These are phyloP conservation scores for Mycosarcoma mackinlayi DNA, from an alignment of 1,284 basidiomycete species.

Conservation along the genomic window DNA sequence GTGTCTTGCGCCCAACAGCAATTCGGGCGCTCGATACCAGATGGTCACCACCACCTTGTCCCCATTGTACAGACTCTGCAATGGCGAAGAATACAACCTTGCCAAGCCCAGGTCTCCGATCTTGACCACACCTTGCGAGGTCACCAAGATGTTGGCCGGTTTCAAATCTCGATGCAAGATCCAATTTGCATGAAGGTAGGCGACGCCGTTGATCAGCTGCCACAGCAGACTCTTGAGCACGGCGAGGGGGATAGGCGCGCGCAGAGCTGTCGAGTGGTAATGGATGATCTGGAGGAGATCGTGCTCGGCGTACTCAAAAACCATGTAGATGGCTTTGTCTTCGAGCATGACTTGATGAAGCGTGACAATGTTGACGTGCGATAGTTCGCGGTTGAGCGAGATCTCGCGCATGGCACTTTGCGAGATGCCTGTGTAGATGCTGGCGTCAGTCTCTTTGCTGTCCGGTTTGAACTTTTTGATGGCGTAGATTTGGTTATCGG, in stretches of 20 bases:
- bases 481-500: conserved; percentile 73
- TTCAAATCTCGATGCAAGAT: conserved; percentile 97
- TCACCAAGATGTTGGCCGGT: conserved; percentile 98
- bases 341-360: conserved; percentile 95
- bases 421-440: conserved; percentile 93
- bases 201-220: conserved; percentile 93
- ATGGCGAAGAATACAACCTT: conserved; percentile 83
- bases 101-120: conserved; percentile 97
- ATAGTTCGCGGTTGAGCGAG: conserved; percentile 93
- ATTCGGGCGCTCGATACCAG: conserved; percentile 97
- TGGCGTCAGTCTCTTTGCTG: conserved; percentile 72
- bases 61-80: conserved; percentile 80
- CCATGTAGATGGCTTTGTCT: conserved; percentile 89
- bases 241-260: conserved; percentile 77
- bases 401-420: conserved; percentile 97
- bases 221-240: conserved; percentile 93
- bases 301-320: conserved; percentile 98
- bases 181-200: conserved; percentile 94
- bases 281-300: conserved; percentile 92
- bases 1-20: conserved; percentile 92
- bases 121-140: conserved; percentile 87
- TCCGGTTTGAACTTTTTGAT: conserved; percentile 99
- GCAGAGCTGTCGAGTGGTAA: conserved; percentile 89
- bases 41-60: conserved; percentile 99
- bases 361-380: conserved; percentile 90